Evolutionary conservation across 2,329 filamentous ascomycete genomes (phyloP).

Genomic region (Neoarthrinium moseri): DNA sequence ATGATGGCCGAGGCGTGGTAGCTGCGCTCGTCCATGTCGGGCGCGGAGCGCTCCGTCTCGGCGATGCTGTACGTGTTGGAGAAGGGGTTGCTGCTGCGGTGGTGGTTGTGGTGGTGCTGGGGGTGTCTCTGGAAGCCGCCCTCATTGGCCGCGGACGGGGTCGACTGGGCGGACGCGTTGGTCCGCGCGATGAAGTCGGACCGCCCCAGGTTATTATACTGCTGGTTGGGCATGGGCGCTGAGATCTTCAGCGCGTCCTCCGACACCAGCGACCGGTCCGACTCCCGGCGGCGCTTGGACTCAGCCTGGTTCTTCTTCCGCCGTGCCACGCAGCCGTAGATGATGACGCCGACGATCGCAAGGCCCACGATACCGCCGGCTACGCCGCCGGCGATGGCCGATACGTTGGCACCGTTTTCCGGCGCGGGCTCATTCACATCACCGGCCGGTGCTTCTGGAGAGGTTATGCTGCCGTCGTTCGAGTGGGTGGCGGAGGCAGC

Average conservation of each 20-base stretch:
- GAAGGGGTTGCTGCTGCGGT: not conserved
- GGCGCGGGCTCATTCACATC: not conserved
- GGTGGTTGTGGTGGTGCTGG: not conserved
- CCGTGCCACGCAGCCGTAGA: not conserved
- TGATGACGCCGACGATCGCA: not conserved
- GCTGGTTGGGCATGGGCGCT: not conserved
- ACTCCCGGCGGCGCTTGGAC: not conserved
- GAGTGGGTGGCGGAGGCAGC: not conserved
- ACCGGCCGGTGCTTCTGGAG: not conserved
- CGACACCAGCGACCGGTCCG: not conserved
- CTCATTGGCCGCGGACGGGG: not conserved
- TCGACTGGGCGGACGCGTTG: not conserved
- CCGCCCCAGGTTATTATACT: not conserved
- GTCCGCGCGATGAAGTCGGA: conserved; percentile 1
- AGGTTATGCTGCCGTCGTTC: not conserved
- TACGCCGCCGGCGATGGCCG: conserved; percentile 1
- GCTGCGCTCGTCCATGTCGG: conserved; percentile 19
- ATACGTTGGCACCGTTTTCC: not conserved
- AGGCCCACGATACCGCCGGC: not conserved
- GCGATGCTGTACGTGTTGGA: not conserved
- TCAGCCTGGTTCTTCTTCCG: not conserved
- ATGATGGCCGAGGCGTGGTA: conserved; percentile 28
- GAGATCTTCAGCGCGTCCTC: not conserved
- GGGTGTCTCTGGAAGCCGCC: not conserved
- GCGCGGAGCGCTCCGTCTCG: not conserved